Conservation (phyloP, 768 basidiomycete species). For the Bullera alba region DNA sequence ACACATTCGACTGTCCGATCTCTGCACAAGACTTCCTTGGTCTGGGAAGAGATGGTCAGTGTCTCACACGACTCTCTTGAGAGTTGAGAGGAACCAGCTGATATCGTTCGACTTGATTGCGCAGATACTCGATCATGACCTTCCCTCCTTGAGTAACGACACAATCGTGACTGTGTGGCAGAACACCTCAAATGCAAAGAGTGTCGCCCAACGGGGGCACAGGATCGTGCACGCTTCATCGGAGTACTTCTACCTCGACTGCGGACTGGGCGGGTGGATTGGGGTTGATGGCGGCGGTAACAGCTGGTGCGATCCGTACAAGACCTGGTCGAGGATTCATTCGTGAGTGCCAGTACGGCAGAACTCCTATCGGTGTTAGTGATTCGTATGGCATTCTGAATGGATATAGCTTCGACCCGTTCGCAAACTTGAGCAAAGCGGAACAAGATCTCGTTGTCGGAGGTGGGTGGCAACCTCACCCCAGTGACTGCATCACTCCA, state of each 20-base stretch:
- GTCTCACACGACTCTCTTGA: neutral
- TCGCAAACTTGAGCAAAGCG: conserved; percentile 52
- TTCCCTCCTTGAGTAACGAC: conserved; percentile 44
- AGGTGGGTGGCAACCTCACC: conserved; percentile 48
- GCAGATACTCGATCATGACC: conserved; percentile 6
- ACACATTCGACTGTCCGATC: conserved; percentile 56
- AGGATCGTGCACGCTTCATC: conserved; percentile 62
- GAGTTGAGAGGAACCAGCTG: neutral
- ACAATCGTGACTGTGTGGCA: conserved; percentile 57
- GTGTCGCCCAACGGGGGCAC: conserved; percentile 59
- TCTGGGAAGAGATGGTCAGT: conserved; percentile 73
- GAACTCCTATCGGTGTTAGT: neutral
- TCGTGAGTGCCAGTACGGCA: conserved; percentile 3
- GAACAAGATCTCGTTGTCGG: conserved; percentile 60
- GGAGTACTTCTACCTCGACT: conserved; percentile 76
- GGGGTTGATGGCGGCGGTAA: conserved; percentile 48
- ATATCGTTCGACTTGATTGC: neutral
- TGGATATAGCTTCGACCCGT: conserved; percentile 61
- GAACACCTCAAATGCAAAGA: conserved; percentile 56
- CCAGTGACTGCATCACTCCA: neutral
- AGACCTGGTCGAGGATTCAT: conserved; percentile 66
- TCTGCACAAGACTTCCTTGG: conserved; percentile 66
- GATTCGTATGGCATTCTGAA: neutral
- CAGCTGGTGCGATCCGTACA: conserved; percentile 68
- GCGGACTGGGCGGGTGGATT: conserved; percentile 66